Base-by-base conservation (phyloP, 768 basidiomycete genomes). In the Amanita muscaria region DNA sequence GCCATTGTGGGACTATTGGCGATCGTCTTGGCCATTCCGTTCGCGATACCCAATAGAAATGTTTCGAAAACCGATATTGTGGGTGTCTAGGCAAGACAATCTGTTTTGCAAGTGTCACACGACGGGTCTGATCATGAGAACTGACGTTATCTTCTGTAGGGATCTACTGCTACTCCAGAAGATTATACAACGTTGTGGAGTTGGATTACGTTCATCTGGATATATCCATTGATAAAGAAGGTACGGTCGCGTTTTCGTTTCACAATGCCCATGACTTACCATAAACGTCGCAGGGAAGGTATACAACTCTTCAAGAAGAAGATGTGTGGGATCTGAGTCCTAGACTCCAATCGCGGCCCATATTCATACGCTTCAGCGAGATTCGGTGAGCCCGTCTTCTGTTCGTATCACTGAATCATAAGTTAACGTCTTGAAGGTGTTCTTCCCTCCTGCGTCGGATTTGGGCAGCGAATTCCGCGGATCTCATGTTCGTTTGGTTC, bases 311-410 rank as follows among this genome's bases (percentile, higher is more conserved):
- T 37, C 71, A 78, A 37, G 85, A 89, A 55, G 63, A 69, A 1
- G 84, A 88, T 44, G 75, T 89, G 1, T 87, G 83, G 81, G 48
- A 66, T 37, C 67, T 89, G 18, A 85, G 82, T 51, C 79, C 82
- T 1, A 80, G 76, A 0, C 62, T 79, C 51, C 80, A 79, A 51
- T 80, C 83, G 1, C 73, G 77, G 1, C 75, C 83, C 0, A 59
- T 88, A 8, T 85, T 83, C 52, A 56, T 60, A 35, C 73, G 74
- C 51, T 80, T 75, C 50, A 65, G 55, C 37, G 54, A 54, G 11
- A 59, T 65, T 21, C 53, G 56, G 69, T 71, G 37, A 14, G 64
- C 57, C 14, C 14, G 14, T 33, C 11, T 31, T 3, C 11, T 34
- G 3, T 10, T 22, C 29, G 14, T 5, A 31, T 21, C 25, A 11